These are phyloP conservation scores for Beauveria rudraprayagi DNA, from an alignment of 2,329 filamentous ascomycete genomes.

Conservation along the genomic window DNA sequence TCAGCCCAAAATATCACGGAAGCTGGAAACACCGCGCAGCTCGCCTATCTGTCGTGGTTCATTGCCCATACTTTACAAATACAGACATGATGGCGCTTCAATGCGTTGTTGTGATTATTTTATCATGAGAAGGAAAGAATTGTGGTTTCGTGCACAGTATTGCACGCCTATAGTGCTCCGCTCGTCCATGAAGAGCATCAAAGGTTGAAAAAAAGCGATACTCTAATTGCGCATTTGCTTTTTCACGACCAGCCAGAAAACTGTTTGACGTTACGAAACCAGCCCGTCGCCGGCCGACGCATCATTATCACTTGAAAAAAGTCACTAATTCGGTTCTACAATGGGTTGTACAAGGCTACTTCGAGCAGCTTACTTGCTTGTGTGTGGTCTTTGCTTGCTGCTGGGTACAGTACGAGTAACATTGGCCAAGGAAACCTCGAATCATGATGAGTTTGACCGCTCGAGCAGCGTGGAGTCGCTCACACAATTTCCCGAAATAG, in stretches of 20 bases:
- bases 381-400: neutral
- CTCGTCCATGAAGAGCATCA: neutral
- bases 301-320: neutral
- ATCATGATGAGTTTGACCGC: neutral
- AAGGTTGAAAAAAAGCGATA: neutral
- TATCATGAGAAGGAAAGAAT: neutral
- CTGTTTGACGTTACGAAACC: neutral
- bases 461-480: neutral
- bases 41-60: neutral
- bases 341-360: neutral
- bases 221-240: neutral
- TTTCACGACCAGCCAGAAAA: neutral
- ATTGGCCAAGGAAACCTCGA: neutral
- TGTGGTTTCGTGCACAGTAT: neutral
- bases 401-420: neutral
- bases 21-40: neutral
- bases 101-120: neutral
- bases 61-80: neutral
- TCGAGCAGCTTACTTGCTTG: neutral
- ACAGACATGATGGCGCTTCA: neutral
- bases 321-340: neutral
- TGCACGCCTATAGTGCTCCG: neutral
- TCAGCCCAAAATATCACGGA: neutral
- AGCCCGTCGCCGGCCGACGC: neutral
- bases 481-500: neutral